These are phyloP conservation scores for Floccularia luteovirens DNA, from an alignment of 768 basidiomycete species.

Conservation along the genomic window DNA sequence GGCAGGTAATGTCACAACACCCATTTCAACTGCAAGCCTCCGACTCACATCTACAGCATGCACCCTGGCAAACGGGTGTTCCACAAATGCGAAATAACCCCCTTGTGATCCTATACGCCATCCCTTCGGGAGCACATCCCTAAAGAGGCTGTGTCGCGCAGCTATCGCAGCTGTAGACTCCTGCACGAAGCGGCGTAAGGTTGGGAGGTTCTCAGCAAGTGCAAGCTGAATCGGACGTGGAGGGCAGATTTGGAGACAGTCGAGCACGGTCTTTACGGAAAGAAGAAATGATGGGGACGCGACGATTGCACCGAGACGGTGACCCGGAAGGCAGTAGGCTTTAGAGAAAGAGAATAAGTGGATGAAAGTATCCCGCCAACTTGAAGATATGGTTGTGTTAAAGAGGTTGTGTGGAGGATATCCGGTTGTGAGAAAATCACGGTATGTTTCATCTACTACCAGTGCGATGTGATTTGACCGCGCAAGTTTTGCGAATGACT, in stretches of 20 bases:
- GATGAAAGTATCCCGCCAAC: constrained; percentile 58
- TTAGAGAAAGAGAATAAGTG: constrained; percentile 81
- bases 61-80: constrained; percentile 46
- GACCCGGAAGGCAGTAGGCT: constrained; percentile 74
- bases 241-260: constrained; percentile 76
- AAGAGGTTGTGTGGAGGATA: constrained; percentile 56
- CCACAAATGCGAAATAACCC: constrained; percentile 76
- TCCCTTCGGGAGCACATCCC: constrained; percentile 29
- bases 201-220: constrained; percentile 44
- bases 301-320: constrained; percentile 68
- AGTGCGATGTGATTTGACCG: constrained; percentile 48
- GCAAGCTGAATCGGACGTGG: constrained; percentile 69
- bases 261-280: constrained; percentile 48
- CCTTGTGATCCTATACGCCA: constrained; percentile 65
- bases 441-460: constrained; percentile 84
- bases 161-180: constrained; percentile 40
- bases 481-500: constrained; percentile 55
- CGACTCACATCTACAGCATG: constrained; percentile 46
- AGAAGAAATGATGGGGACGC: constrained; percentile 48
- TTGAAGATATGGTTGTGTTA: constrained; percentile 26
- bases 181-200: constrained; percentile 45
- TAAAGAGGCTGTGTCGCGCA: constrained; percentile 52
- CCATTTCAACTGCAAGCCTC: constrained; percentile 51
- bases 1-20: constrained; percentile 62
- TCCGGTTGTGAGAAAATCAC: constrained; percentile 57